These are phyloP conservation scores for Durio zibethinus DNA, from an alignment of 345 rosid genomes.

Conservation along the genomic window DNA sequence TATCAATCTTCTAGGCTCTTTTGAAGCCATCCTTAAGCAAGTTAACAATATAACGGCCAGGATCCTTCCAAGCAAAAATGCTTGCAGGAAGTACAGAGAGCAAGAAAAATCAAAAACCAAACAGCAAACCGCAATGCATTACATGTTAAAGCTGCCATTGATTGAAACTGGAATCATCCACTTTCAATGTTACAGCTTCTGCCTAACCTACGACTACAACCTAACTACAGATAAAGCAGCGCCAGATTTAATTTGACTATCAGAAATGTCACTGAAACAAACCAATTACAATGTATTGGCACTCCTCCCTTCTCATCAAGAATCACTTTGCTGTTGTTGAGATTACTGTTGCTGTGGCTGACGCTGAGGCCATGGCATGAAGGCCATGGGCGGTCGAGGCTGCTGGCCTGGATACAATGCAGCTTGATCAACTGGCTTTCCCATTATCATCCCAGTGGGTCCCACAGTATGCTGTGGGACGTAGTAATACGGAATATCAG, in stretches of 20 bases:
- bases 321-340: slow-evolving; percentile 27
- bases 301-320: slow-evolving; percentile 8
- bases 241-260: background rate
- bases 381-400: slow-evolving; percentile 31
- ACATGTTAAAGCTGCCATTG: background rate
- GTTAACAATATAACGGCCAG: background rate
- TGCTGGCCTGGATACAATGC: slow-evolving; percentile 24
- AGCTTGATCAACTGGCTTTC: slow-evolving; percentile 37
- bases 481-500: slow-evolving; percentile 41
- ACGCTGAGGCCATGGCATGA: slow-evolving; percentile 37
- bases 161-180: background rate
- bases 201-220: slow-evolving; percentile 11
- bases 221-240: slow-evolving; percentile 7
- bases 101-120: background rate
- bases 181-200: slow-evolving; percentile 9
- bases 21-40: background rate
- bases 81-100: background rate
- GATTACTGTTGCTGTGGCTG: slow-evolving; percentile 28
- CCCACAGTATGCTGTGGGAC: slow-evolving; percentile 34
- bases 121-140: background rate
- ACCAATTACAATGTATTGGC: background rate
- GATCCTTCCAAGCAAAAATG: background rate
- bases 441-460: slow-evolving; percentile 40
- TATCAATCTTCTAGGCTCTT: too few species aligned
- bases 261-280: background rate